phyloP scores from a whole-genome alignment of 2,329 filamentous ascomycete genomes.

The Sclerotinia trifoliorum region DNA sequence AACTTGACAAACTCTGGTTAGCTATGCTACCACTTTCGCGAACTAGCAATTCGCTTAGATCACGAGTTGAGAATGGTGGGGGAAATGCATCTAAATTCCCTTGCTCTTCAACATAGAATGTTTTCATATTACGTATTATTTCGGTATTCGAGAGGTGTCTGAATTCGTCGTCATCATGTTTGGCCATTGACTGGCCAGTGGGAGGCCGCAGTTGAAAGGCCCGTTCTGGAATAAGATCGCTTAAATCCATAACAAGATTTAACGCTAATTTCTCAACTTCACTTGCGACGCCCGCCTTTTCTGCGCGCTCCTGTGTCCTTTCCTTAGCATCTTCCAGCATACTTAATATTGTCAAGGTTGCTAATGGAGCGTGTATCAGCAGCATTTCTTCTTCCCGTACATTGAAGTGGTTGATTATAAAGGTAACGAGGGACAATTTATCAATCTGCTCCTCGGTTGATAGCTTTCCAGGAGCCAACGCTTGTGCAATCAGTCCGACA shows the following conservation, averaged over 20 bases:
- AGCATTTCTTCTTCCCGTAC: conserved; percentile 96
- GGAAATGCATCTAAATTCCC: conserved; percentile 63
- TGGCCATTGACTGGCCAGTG: conserved; percentile 32
- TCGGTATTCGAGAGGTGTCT: conserved; percentile 47
- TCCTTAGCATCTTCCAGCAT: conserved; percentile 58
- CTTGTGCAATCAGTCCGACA: conserved; percentile 62
- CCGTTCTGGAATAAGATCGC: conserved; percentile 64
- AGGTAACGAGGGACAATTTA: conserved; percentile 72
- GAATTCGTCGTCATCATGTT: conserved; percentile 36
- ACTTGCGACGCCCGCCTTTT: conserved; percentile 28
- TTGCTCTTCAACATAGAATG: conserved; percentile 69
- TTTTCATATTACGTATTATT: conserved; percentile 58
- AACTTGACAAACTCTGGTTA: conserved; percentile 48
- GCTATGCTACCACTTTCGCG: conserved; percentile 56
- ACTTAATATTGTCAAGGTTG: conserved; percentile 59
- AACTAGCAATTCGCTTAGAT: conserved; percentile 62
- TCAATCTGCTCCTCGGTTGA: conserved; percentile 49
- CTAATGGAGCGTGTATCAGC: conserved; percentile 75
- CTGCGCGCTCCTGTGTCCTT: conserved; percentile 37
- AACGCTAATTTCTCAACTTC: conserved; percentile 41
- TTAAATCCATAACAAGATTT: conserved; percentile 54
- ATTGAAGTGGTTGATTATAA: conserved; percentile 86
- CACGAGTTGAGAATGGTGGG: conserved; percentile 56
- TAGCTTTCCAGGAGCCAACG: conserved; percentile 51
- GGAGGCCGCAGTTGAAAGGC: conserved; percentile 50